Base-by-base conservation (phyloP, 1,139 yeast genomes). In the Diutina sp. region DNA sequence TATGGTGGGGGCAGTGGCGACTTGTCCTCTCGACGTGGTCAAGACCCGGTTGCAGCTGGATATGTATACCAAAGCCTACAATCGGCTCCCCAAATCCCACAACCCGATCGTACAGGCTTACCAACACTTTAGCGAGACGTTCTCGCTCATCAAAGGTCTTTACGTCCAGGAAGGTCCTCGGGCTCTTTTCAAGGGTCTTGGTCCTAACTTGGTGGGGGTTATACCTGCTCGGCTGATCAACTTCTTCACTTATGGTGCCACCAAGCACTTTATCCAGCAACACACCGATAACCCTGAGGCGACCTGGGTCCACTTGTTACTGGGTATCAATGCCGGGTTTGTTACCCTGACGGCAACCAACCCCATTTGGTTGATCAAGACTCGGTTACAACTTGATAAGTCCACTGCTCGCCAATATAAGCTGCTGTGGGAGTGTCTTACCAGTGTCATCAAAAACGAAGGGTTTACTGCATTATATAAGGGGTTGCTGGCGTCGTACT, bases 291-390 rank as follows among this genome's bases (percentile, higher is more conserved):
- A 84, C 57, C 93, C 93, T 3, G 97, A 90, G 65, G 84, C 85
- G 18, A 84, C 97, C 0, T 83, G 90, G 83, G 83, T 93, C 46
- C 99, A 95, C 70, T 74, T 95, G 57, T 68, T 84, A 38, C 83
- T 97, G 0, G 99, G 98, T n/a, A 84, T 93, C 1, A 80, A 80
- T 64, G 99, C 99, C 0, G 99, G 99, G 2, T 77, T 93, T 67
- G 95, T 87, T 25, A 95, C 99, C 0, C 87, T 97, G 4, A 93
- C 99, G 0, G 96, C 95, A n/a, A 95, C 99, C 0, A 95, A 95
- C 67, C 99, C 99, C n/a, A 95, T 95, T 58, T 95, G 99, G 99
- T 76, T 95, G 61, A 86, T 95, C 59, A 95, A 95, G 69, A 95
- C 99, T 0, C 79, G 99, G 65, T 78, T 95, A 55, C 99, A 95